Base-by-base conservation (phyloP, 139 green algal species). In the Coccomyxa sp. region DNA sequence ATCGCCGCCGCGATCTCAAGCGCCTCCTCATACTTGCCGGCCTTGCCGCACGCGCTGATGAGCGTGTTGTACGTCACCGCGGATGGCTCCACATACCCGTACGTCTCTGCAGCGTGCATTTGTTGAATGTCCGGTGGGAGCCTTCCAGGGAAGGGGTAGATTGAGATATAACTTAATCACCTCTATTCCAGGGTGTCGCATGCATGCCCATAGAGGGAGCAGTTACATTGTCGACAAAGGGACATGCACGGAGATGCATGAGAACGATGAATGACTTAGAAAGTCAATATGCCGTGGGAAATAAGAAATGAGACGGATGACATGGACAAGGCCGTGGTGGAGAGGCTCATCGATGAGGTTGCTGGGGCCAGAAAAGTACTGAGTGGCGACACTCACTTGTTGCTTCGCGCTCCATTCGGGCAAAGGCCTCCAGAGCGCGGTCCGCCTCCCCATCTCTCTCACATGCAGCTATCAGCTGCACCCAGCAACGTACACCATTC, bases 401-500 rank as follows among this genome's bases (percentile, higher is more conserved):
- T 25, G 78, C 78, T 60, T 80, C 78, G 17, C 77, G 76, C 80
- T 85, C 57, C 84, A 87, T 87, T 45, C 30, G 79, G 38, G 13
- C 45, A 59, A 85, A 85, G 14, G 81, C 84, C 76, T 87, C 84
- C 32, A 93, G 81, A 10, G 86, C 83, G 0, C 86, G 85, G 30
- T 93, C 89, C 13, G 85, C 67, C 77, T 93, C 79, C 68, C 84
- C 76, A 17, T 51, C 79, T 4, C 84, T 60, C 76, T 87, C 84
- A 82, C 88, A 92, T 15, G 84, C 88, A 13, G 75, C 86, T 76
- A 92, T 80, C 80, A 94, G 86, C 21, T 71, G 63, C 63, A 25
- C 63, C 7, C 18, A 71, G 63, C 18, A 71, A 25, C 1, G 63
- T 25, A 71, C 18, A 71, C 21, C 4, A 51, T 11, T 51, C 7